Conservation (phyloP, 2,329 filamentous ascomycete genomes). For the Cryphonectria nitschkei region DNA sequence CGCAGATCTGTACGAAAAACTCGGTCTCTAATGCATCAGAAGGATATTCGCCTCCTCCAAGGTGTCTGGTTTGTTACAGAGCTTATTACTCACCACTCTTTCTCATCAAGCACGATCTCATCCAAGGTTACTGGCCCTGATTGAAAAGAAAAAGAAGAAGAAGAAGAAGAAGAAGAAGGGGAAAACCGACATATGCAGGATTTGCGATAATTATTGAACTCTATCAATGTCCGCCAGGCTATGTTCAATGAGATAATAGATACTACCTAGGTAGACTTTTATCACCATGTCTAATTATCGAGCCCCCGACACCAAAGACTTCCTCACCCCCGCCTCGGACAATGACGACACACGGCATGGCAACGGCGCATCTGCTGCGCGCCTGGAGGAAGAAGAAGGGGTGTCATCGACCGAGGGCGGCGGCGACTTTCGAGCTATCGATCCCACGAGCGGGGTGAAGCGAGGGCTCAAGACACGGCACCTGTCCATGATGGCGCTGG, state of each 20-base stretch:
- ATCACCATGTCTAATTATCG: conserved; percentile 19
- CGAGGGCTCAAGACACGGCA: conserved; percentile 71
- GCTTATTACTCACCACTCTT: background rate
- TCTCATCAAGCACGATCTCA: background rate
- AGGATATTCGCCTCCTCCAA: too few relatives aligned
- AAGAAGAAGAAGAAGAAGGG: too few relatives aligned
- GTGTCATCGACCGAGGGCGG: conserved; percentile 41
- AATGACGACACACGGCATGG: conserved; percentile 9
- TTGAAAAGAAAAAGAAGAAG: background rate
- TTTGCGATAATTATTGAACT: background rate
- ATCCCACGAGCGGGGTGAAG: conserved; percentile 68
- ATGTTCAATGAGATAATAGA: background rate
- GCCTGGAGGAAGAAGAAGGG: conserved; percentile 38
- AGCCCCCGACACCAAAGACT: conserved; percentile 13
- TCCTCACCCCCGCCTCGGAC: conserved; percentile 9
- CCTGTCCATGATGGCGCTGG: conserved; percentile 67
- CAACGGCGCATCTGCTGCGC: conserved; percentile 8
- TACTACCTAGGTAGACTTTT: background rate
- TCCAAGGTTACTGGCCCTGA: background rate
- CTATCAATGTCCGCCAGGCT: background rate
- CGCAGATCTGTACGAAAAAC: conserved; percentile 3
- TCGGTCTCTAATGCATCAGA: background rate
- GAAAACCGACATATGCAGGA: background rate
- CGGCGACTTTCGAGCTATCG: conserved; percentile 50
- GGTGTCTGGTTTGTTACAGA: background rate